These are phyloP conservation scores for Colletotrichum sp. DNA, from an alignment of 2,329 filamentous ascomycete genomes.

Conservation along the genomic window DNA sequence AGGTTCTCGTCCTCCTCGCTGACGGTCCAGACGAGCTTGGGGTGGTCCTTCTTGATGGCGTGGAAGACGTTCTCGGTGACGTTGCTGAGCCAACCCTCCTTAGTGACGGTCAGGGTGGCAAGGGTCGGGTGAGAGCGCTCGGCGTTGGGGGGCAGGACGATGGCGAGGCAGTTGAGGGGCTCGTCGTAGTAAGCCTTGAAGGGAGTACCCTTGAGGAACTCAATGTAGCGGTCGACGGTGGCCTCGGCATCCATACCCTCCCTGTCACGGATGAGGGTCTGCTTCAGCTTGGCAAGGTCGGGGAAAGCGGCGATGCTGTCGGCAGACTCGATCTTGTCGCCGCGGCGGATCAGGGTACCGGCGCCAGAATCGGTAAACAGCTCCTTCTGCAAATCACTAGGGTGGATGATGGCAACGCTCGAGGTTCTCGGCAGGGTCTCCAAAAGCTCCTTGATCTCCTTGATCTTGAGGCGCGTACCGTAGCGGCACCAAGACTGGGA, in stretches of 20 bases:
- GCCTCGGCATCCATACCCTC: conserved; percentile 82
- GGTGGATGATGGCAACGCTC: conserved; percentile 96
- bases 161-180: conserved; percentile 87
- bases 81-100: conserved; percentile 92
- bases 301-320: conserved; percentile 75
- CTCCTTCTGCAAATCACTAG: conserved; percentile 94
- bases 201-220: conserved; percentile 74
- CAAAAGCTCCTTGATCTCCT: conserved; percentile 93
- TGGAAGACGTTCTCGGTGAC: conserved; percentile 95
- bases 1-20: conserved; percentile 95
- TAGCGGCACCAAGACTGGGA: conserved; percentile 93
- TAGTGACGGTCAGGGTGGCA: conserved; percentile 90
- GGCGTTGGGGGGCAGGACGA: conserved; percentile 78
- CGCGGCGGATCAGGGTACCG: conserved; percentile 88
- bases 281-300: conserved; percentile 78
- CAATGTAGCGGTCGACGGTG: conserved; percentile 85
- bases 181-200: conserved; percentile 97
- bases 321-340: conserved; percentile 84
- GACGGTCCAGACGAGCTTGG: conserved; percentile 94
- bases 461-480: conserved; percentile 95
- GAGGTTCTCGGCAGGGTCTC: conserved; percentile 89
- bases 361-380: conserved; percentile 95
- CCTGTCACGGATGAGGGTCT: conserved; percentile 80
- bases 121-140: conserved; percentile 78
- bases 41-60: conserved; percentile 91